These are phyloP conservation scores for Choanephora cucurbitarum DNA, from an alignment of 371 early-diverging fungal species.

Conservation along the genomic window DNA sequence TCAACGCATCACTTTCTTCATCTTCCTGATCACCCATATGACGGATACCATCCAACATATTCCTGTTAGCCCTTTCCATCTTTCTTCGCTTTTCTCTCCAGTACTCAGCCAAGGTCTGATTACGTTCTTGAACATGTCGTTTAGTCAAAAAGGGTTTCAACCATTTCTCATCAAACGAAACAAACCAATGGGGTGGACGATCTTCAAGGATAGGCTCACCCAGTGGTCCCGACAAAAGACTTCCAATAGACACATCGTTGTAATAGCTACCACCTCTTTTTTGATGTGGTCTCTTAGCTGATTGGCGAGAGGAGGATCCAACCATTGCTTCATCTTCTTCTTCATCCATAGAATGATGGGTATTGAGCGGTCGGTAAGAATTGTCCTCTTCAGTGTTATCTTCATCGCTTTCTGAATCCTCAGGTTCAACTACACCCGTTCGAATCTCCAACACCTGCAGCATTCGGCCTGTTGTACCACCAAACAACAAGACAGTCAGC, in stretches of 20 bases:
- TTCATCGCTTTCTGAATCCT: constrained; percentile 56
- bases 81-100: constrained; percentile 51
- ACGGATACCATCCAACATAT: constrained; percentile 47
- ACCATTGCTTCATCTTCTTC: constrained; percentile 23
- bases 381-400: constrained; percentile 56
- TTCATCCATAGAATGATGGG: constrained; percentile 23
- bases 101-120: constrained; percentile 49
- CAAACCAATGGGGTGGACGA: constrained; percentile 78
- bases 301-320: constrained; percentile 16
- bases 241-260: constrained; percentile 47
- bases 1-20: constrained; percentile 33
- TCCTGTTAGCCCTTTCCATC: constrained; percentile 50
- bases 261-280: no score
- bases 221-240: constrained; percentile 47
- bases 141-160: constrained; percentile 77
- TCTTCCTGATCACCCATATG: constrained; percentile 29
- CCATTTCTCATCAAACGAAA: constrained; percentile 79
- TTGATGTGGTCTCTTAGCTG: constrained; percentile 24
- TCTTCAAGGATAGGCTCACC: constrained; percentile 57
- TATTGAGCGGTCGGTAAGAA: not conserved
- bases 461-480: constrained; percentile 84
- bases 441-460: constrained; percentile 75
- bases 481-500: constrained; percentile 84
- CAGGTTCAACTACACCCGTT: constrained; percentile 71
- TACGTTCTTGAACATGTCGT: constrained; percentile 44